Percentiles rank a stretch among this genome's conserved stretches.
phyloP scores from a whole-genome alignment of 345 rosid genomes.

The Psidium guajava region DNA sequence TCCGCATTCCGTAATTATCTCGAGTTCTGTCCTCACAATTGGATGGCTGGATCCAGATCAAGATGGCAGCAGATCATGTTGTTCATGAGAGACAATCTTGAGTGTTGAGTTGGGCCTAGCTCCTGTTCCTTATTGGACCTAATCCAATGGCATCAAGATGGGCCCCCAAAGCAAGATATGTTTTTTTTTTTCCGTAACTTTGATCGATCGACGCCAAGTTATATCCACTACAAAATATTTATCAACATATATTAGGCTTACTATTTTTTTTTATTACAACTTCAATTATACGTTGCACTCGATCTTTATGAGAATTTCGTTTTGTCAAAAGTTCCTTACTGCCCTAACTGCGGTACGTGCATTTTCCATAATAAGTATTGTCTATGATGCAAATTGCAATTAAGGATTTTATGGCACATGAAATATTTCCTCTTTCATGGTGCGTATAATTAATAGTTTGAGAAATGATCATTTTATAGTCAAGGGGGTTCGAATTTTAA shows the following conservation, averaged over 20 bases:
- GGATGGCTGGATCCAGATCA: background rate
- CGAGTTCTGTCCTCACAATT: background rate
- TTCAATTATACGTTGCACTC: background rate
- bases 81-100: background rate
- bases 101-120: background rate
- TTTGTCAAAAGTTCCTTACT: background rate
- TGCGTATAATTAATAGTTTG: background rate
- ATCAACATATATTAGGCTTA: background rate
- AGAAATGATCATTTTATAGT: background rate
- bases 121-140: background rate
- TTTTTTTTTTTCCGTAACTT: background rate
- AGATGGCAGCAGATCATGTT: background rate
- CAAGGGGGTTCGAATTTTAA: background rate
- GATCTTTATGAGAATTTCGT: background rate
- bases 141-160: background rate
- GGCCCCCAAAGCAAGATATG: background rate
- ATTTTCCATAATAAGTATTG: background rate
- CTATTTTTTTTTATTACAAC: background rate
- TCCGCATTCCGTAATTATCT: background rate
- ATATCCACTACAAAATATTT: background rate
- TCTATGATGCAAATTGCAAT: background rate
- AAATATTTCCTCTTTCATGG: background rate
- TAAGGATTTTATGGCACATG: background rate
- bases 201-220: background rate
- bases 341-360: no score